Evolutionary conservation across 2,329 filamentous ascomycete genomes (phyloP), one percentile per base, ranked within the genome.

Genomic region (Septoria petroselini): DNA sequence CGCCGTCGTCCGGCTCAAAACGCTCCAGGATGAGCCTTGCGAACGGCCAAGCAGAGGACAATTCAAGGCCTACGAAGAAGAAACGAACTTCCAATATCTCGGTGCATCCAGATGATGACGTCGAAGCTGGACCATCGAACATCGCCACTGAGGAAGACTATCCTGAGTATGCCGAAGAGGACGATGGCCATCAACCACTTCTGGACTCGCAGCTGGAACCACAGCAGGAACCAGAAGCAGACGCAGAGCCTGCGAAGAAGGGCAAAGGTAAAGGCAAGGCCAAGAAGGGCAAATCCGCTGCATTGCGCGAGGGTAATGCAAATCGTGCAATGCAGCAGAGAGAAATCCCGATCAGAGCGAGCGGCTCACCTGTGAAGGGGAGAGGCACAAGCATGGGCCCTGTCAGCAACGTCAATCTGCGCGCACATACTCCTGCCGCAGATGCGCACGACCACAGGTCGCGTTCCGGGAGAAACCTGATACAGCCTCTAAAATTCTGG

Each of bases 401-500:
- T n/a, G 61, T 65, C 49, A 66, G 62, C 52, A 64, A 68, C 38
- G 65, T 67, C 17, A 59, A 62, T 35, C 58, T 70, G 5, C 69
- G 70, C 38, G 63, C 67, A 9, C 61, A 58, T 21, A 72, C 70
- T 17, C 70, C 70, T 5, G 62, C 63, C 11, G 67, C 70, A 33
- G 76, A 82, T 45, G 73, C 71, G 19, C 73, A 80, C 54, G 75
- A 75, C 23, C 79, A 76, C 37, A 87, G 84, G 42, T 79, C 79
- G n/a, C 83, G 89, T 46, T 91, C 85, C 9, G 91, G 89, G 2
- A 82, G 93, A 49, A 81, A 82, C 44, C 88, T 87, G 7, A 84
- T 88, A 54, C 81, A 82, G 53, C 93, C 91, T 0, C 71, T 96
- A 27, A 82, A 88, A 19, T 95, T 80, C 66, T 97, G 91, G 91